phyloP scores from a whole-genome alignment of 345 rosid species.

The Barbarea vulgaris region DNA sequence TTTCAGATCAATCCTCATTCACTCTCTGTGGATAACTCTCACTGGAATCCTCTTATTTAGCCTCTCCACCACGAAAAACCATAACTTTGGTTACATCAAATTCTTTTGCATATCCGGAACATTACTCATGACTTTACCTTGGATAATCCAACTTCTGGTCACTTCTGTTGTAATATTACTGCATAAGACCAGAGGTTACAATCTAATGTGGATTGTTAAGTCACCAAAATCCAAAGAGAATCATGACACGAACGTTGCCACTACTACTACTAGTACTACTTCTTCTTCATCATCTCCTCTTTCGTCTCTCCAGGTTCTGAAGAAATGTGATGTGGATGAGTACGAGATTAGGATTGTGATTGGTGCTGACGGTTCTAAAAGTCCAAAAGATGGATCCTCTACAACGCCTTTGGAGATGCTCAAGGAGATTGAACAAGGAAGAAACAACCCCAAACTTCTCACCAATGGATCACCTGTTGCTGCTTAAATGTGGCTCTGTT shows the following conservation, averaged over 20 bases:
- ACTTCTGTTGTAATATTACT: constrained; percentile 22
- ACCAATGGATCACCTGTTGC: constrained; percentile 27
- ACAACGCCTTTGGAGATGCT: constrained; percentile 14
- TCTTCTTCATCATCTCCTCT: constrained; percentile 35
- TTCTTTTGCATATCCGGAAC: constrained; percentile 35
- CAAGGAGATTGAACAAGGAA: constrained; percentile 37
- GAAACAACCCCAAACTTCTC: constrained; percentile 27
- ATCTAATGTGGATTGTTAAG: constrained; percentile 37
- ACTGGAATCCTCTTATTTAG: constrained; percentile 36
- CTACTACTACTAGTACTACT: neutral
- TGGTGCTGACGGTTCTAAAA: constrained; percentile 27
- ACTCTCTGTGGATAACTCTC: constrained; percentile 40
- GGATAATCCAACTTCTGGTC: constrained; percentile 39
- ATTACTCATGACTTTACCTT: constrained; percentile 35
- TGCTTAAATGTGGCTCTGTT: constrained; percentile 12
- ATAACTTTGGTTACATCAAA: constrained; percentile 29
- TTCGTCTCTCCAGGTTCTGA: constrained; percentile 29
- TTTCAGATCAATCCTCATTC: constrained; percentile 18
- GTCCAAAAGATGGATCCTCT: constrained; percentile 25
- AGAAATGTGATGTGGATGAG: constrained; percentile 28
- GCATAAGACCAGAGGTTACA: constrained; percentile 31
- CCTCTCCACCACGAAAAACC: constrained; percentile 27
- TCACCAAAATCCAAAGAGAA: constrained; percentile 30
- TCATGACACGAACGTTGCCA: constrained; percentile 4
- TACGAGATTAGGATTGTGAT: constrained; percentile 34